Base-by-base conservation (phyloP, 768 basidiomycete species). In the Cystofilobasidium bisporidii region DNA sequence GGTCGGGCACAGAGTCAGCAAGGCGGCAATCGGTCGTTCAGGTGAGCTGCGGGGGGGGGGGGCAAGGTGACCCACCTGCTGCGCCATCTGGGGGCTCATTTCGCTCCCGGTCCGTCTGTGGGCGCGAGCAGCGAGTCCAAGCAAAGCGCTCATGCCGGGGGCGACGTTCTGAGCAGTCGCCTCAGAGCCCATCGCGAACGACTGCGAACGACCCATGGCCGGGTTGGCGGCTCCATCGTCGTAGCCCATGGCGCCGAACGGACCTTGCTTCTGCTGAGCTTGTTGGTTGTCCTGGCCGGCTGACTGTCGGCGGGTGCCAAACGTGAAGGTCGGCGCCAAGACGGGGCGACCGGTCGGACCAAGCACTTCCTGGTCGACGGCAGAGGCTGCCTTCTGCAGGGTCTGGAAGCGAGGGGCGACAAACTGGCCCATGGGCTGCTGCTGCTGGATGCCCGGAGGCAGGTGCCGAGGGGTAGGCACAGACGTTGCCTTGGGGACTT, bases 241-340 rank as follows among this genome's bases (percentile, higher is more conserved):
- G 38, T n/a, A 72, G 57, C 71, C 70, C 17, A 71, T 41, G 50
- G 69, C 28, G 30, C 28, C 53, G 15, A 63, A 38, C 67, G 50
- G 61, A 1, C 1, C 5, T 15, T 28, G 28, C 4, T 30, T 26
- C 53, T 56, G 53, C 30, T 56, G 53, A 56, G 69, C 15, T 50
- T n/a, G n/a, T n/a, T n/a, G 65, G n/a, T 61, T 45, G 63, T 62
- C 63, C 36, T 69, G 59, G 48, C n/a, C n/a, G 22, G 55, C 63
- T 22, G 63, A 66, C 47, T 61, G 65, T 18, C 66, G 71, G 47
- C 64, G 38, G 18, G 36, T 28, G 59, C 91, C 92, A 76, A 93
- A 96, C 82, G 87, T 90, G 78, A 96, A 94, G 59, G 82, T 81
- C n/a, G 91, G 91, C 15, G 90, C 89, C 45, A 93, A 83, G 75